Evolutionary conservation across 2,329 filamentous ascomycete genomes (phyloP).

Genomic region (Alternaria sp.): DNA sequence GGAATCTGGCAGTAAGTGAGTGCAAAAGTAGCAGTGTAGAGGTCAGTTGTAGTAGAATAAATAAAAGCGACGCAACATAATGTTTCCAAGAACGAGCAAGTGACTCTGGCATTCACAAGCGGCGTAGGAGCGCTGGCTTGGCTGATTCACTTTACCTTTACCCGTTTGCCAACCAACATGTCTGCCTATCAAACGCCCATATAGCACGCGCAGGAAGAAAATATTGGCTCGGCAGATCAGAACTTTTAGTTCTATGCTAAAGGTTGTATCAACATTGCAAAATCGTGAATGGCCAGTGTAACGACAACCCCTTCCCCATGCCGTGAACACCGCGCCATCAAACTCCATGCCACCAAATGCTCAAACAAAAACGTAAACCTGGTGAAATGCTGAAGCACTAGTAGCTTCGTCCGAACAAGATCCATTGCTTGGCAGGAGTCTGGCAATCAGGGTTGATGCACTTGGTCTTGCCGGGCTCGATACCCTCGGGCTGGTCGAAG

Average conservation of each 20-base stretch:
- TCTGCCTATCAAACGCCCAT: neutral
- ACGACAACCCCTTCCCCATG: conserved; percentile 18
- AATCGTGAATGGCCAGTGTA: conserved; percentile 10
- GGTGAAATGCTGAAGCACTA: conserved; percentile 20
- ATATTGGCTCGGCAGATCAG: neutral
- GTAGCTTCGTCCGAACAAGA: conserved; percentile 79
- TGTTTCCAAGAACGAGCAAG: neutral
- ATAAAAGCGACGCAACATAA: neutral
- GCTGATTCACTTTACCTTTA: neutral
- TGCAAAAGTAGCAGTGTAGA: neutral
- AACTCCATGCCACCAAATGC: conserved; percentile 36
- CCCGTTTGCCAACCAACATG: conserved; percentile 1
- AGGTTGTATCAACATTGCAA: conserved; percentile 12
- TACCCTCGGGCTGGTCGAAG: conserved; percentile 84
- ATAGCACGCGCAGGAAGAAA: neutral
- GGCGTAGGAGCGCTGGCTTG: neutral
- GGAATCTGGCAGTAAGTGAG: neutral
- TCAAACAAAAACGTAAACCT: conserved; percentile 18
- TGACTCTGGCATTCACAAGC: neutral
- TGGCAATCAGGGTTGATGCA: conserved; percentile 90
- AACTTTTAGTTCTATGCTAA: conserved; percentile 10
- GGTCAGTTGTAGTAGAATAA: neutral
- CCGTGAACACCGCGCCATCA: conserved; percentile 18
- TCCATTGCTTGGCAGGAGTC: conserved; percentile 80
- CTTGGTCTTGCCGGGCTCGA: conserved; percentile 83